Evolutionary conservation across 2,329 filamentous ascomycete species (phyloP), one percentile per base, ranked within the genome.

Genomic region (Pestalotiopsis sp.): DNA sequence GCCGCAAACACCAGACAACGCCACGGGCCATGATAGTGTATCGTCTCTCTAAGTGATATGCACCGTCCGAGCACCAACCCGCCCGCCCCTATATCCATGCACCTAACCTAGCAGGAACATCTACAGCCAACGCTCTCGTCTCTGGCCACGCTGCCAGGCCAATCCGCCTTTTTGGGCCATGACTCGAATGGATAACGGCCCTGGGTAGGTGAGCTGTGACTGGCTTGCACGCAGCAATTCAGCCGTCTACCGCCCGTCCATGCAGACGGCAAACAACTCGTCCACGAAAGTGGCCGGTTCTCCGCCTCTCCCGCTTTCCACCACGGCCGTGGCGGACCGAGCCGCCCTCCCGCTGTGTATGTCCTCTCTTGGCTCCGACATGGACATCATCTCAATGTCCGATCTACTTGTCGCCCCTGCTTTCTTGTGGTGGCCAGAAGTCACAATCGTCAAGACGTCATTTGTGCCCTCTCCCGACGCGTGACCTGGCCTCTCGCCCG

Each of bases 241-340:
- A 7, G 31, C 31, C 31, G 14, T 27, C 31, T 20, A 74, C 57
- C 73, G 74, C 49, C 66, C 67, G 62, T 73, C 73, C 52, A 77
- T 67, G 57, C 76, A 78, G 17, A 72, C 63, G 36, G 71, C 69
- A 65, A 78, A 77, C 13, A 77, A 68, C 52, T 78, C 74, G 31
- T 78, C 76, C n/a, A 77, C 76, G 38, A 78, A 77, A 14, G 74
- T 77, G 57, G 69, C 70, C 23, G 69, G 72, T 41, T 80, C 78
- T 5, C 74, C 78, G 31, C 72, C 73, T 59, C 78, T 79, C 71
- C 81, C 80, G 36, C 78, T 79, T 62, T 78, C 77, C 6, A 79
- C 71, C 17, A 78, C 77, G 7, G 78, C 71, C 17, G 78, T 77
- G 0, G 80, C 76, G 11, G 76, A 75, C 59, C 76, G 75, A 5